A percentile compares a stretch with the other conserved stretches of the same genome.
Conservation (phyloP, 1,284 basidiomycete genomes). For the Macrocystidia cucumis region DNA sequence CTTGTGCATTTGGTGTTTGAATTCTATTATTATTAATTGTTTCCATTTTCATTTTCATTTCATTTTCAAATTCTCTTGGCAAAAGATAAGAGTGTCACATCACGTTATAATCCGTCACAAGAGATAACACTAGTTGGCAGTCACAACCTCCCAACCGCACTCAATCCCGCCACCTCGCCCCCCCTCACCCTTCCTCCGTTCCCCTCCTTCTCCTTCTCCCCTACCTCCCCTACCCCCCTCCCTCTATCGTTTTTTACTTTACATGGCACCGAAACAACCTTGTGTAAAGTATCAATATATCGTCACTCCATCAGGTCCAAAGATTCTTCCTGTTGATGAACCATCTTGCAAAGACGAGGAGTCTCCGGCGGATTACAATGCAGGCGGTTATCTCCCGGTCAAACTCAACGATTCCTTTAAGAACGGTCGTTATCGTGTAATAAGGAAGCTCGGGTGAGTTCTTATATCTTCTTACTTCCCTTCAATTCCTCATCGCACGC, state of each 20-base stretch:
- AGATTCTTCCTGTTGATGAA: conserved; percentile 62
- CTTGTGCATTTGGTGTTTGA: too few relatives aligned
- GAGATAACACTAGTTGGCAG: too few relatives aligned
- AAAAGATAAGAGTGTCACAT: too few relatives aligned
- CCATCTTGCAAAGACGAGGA: conserved; percentile 66
- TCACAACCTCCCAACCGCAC: too few relatives aligned
- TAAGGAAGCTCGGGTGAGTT: conserved; percentile 76
- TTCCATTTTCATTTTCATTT: too few relatives aligned
- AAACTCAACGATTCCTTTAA: conserved; percentile 78
- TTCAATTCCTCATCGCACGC: conserved; percentile 13
- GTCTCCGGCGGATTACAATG: conserved; percentile 71
- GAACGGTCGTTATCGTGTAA: conserved; percentile 68
- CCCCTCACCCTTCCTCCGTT: too few relatives aligned
- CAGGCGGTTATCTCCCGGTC: conserved; percentile 75
- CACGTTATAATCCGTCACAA: too few relatives aligned
- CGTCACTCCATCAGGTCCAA: conserved; percentile 54
- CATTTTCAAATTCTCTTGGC: too few relatives aligned
- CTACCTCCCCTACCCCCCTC: conserved; percentile 14
- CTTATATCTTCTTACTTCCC: conserved; percentile 7
- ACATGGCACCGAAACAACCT: conserved; percentile 58
- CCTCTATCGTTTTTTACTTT: too few relatives aligned
- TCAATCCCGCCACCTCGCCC: too few relatives aligned
- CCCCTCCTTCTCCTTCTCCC: conserved; percentile 10
- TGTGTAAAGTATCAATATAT: conserved; percentile 72
- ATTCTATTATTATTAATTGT: too few relatives aligned